Evolutionary conservation across 1,284 basidiomycete species (phyloP).

Genomic region (Ceratobasidium sp.): DNA sequence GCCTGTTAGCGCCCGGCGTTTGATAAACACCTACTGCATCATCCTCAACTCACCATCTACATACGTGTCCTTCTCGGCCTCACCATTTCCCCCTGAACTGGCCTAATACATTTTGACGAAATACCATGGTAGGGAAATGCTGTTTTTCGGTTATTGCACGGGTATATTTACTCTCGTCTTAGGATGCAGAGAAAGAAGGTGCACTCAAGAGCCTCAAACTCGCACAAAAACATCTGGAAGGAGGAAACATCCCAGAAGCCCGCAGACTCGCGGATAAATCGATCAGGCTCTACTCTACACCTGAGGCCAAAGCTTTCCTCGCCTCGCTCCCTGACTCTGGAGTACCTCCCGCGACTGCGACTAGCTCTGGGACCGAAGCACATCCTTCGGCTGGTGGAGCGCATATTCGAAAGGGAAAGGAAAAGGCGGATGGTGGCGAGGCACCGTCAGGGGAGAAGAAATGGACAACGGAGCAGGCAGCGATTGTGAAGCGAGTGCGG

Average conservation of each 20-base stretch:
- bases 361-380: conserved; percentile 63
- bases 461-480: conserved; percentile 86
- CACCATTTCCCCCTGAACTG: neutral
- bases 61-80: conserved; percentile 48
- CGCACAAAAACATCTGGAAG: conserved; percentile 76
- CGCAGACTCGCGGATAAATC: conserved; percentile 93
- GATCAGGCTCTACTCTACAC: conserved; percentile 82
- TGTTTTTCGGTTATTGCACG: neutral
- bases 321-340: conserved; percentile 67
- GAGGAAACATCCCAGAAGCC: conserved; percentile 71
- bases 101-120: neutral
- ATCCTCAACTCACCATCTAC: conserved; percentile 41
- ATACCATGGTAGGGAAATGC: neutral
- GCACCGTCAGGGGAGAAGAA: conserved; percentile 66
- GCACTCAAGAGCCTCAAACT: conserved; percentile 82
- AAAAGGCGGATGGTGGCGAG: conserved; percentile 55
- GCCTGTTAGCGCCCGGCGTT: conserved; percentile 23
- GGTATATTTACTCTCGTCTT: neutral
- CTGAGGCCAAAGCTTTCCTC: conserved; percentile 78
- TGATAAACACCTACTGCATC: neutral
- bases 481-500: conserved; percentile 88
- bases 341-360: conserved; percentile 57
- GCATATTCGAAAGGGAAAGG: conserved; percentile 61
- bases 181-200: conserved; percentile 89
- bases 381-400: conserved; percentile 75